Conservation (phyloP, 192 early-diverging fungal species). For the Backusella mclennaniae region DNA sequence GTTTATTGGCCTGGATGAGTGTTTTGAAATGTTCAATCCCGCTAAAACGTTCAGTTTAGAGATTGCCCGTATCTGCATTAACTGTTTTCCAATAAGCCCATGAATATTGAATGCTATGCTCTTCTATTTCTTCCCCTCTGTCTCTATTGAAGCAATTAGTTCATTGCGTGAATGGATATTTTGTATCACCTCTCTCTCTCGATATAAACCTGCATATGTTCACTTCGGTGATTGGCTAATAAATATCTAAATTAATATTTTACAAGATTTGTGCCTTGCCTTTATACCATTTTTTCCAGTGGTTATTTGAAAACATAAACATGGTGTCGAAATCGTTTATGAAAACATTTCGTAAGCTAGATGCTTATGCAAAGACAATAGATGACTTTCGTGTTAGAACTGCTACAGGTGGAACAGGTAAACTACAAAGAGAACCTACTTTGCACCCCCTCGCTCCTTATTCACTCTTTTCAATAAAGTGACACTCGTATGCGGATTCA, state of each 20-base stretch:
- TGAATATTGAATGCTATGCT: neutral
- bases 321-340: constrained; percentile 38
- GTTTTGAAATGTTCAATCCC: no score
- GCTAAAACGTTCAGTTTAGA: neutral
- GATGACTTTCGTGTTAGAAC: constrained; percentile 91
- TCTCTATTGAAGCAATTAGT: neutral
- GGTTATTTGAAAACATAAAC: neutral
- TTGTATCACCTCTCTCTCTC: neutral
- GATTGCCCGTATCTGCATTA: neutral
- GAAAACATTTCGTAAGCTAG: constrained; percentile 57
- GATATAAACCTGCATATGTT: neutral
- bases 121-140: neutral
- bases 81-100: neutral
- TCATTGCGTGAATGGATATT: neutral
- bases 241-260: neutral
- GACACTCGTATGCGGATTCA: constrained; percentile 68
- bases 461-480: constrained; percentile 43
- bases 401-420: constrained; percentile 70
- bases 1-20: no score
- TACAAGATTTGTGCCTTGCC: neutral
- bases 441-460: no score
- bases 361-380: constrained; percentile 92
- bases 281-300: neutral
- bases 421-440: neutral
- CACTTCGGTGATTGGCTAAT: neutral